Evolutionary conservation across 169 alveolate species (phyloP).

Genomic region (Plasmodium fragile): DNA sequence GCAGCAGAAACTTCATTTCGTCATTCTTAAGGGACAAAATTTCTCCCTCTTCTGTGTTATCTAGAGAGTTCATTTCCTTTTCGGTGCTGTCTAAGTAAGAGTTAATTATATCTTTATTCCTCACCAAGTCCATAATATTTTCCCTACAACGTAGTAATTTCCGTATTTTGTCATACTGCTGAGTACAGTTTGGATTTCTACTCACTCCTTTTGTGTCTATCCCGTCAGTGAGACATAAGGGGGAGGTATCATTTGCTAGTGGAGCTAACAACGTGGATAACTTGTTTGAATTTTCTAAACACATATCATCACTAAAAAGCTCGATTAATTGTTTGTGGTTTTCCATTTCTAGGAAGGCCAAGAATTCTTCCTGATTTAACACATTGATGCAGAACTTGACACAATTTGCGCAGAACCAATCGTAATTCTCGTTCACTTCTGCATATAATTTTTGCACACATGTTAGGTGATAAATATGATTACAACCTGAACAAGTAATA

Average conservation of each 20-base stretch:
- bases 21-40: slow-evolving; percentile 6
- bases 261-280: background rate
- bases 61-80: slow-evolving; percentile 5
- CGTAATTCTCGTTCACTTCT: slow-evolving; percentile 72
- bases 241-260: background rate
- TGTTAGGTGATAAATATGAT: slow-evolving; percentile 59
- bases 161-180: slow-evolving; percentile 17
- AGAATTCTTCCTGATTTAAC: slow-evolving; percentile 48
- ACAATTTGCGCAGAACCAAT: slow-evolving; percentile 72
- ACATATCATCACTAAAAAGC: slow-evolving; percentile 23
- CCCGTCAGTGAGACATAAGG: background rate
- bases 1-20: slow-evolving; percentile 1
- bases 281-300: background rate
- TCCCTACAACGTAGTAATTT: slow-evolving; percentile 36
- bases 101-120: slow-evolving; percentile 17
- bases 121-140: slow-evolving; percentile 34
- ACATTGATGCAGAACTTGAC: slow-evolving; percentile 50
- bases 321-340: slow-evolving; percentile 30
- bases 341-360: slow-evolving; percentile 44
- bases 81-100: slow-evolving; percentile 25
- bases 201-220: background rate
- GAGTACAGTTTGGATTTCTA: background rate
- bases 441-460: slow-evolving; percentile 60
- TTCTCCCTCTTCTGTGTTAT: background rate
- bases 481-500: slow-evolving; percentile 69